Percentiles rank a stretch among this genome's conserved stretches.
Conservation (phyloP, 164 flowering plant species). For the Macadamia integrifolia region DNA sequence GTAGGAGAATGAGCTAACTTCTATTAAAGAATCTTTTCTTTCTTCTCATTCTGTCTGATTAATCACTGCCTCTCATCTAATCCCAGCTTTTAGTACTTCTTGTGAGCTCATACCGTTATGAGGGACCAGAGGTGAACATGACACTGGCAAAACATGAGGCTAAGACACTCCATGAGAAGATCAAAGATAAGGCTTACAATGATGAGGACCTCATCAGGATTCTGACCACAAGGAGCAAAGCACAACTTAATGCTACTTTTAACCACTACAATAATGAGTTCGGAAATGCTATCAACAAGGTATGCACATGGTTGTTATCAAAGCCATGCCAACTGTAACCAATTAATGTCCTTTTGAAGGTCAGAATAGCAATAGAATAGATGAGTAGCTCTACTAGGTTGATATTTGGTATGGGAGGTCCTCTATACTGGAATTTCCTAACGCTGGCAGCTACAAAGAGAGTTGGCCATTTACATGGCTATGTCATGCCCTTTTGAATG, state of each 20-base stretch:
- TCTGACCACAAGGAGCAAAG: constrained; percentile 72
- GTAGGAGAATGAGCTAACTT: too few species aligned
- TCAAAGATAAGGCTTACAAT: constrained; percentile 40
- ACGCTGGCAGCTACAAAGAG: too few species aligned
- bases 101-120: constrained; percentile 54
- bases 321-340: too few species aligned
- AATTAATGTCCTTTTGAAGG: too few species aligned
- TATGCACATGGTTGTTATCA: constrained; percentile 8
- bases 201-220: constrained; percentile 71
- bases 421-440: too few species aligned
- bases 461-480: too few species aligned
- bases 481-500: background rate
- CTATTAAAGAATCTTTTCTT: background rate
- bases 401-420: too few species aligned
- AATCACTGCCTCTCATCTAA: background rate
- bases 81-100: constrained; percentile 65
- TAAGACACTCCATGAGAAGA: constrained; percentile 53
- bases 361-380: too few species aligned
- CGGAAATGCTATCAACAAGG: constrained; percentile 59
- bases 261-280: constrained; percentile 58
- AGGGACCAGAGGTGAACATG: constrained; percentile 60
- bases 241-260: constrained; percentile 68
- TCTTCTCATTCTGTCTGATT: background rate
- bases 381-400: too few species aligned
- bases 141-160: constrained; percentile 68